phyloP scores from a whole-genome alignment of 371 early-diverging fungal species.

The Smittium mucronatum region DNA sequence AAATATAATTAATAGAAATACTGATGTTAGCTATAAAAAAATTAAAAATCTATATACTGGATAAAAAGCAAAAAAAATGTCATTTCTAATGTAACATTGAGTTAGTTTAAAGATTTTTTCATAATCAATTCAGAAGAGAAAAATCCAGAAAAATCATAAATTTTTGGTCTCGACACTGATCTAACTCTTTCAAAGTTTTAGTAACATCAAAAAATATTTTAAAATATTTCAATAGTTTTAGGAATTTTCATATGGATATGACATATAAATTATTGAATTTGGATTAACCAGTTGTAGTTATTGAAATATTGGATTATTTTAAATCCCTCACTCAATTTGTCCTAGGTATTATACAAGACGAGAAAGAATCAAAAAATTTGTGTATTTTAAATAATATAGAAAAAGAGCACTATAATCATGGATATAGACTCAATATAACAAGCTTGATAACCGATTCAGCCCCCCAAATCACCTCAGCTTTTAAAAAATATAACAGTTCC shows the following conservation, averaged over 20 bases:
- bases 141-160: no score
- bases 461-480: not conserved
- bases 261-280: not conserved
- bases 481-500: not conserved
- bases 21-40: no score
- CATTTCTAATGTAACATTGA: no score
- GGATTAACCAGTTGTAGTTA: not conserved
- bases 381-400: not conserved
- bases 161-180: no score
- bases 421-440: not conserved
- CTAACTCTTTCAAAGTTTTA: no score
- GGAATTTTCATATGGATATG: not conserved
- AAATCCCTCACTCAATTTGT: not conserved
- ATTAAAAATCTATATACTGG: no score
- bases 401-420: not conserved
- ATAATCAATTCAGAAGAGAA: no score
- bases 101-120: no score
- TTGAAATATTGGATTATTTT: not conserved
- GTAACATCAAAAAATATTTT: not conserved
- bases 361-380: not conserved
- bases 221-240: not conserved
- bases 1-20: no score
- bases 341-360: not conserved
- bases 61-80: no score
- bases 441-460: not conserved